Base-by-base conservation (phyloP, 768 basidiomycete species). In the Udeniomyces megalosporus region DNA sequence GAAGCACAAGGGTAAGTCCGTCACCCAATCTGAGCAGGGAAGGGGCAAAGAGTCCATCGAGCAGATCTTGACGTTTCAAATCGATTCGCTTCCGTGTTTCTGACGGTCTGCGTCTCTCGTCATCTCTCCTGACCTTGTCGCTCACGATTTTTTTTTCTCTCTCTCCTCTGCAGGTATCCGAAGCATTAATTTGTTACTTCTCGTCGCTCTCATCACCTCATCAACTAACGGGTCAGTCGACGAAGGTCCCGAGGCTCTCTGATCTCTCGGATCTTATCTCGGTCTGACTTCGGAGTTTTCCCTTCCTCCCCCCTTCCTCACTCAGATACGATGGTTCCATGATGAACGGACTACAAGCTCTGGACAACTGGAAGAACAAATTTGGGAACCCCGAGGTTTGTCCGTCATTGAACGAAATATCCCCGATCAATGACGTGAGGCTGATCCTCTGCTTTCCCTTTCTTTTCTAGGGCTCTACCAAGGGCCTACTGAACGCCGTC, bases 401-500 rank as follows among this genome's bases (percentile, higher is more conserved):
- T 86, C 71, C 76, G 51, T 50, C 64, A 8, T 83, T 80, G 69
- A 87, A 88, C 72, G 64, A 76, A 60, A n/a, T n/a, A 75, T 58
- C 85, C 86, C 15, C 72, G 75, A 20, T 78, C 80, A 14, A n/a
- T 20, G 29, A 55, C 54, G 34, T n/a, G 54, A 55, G 42, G 54
- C 15, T 35, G 32, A 22, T 24, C 26, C 15, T 15, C 47, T n/a
- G 5, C 20, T 17, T 42, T 60, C 32, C 14, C 31, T 28, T 17
- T 35, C 32, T 15, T 50, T 4, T 8, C 32, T 50, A 17, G 28
- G 17, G 28, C 47, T 76, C 79, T 35, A 81, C 74, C 67, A 77
- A 85, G 32, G 83, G 84, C 70, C 72, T 86, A 20, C 77, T 86
- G 54, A 85, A 84, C 68, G 85, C 84, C 60, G 85, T 85, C 58